phyloP scores from a whole-genome alignment of 2,329 filamentous ascomycete species.

The Neocucurbitaria cava region DNA sequence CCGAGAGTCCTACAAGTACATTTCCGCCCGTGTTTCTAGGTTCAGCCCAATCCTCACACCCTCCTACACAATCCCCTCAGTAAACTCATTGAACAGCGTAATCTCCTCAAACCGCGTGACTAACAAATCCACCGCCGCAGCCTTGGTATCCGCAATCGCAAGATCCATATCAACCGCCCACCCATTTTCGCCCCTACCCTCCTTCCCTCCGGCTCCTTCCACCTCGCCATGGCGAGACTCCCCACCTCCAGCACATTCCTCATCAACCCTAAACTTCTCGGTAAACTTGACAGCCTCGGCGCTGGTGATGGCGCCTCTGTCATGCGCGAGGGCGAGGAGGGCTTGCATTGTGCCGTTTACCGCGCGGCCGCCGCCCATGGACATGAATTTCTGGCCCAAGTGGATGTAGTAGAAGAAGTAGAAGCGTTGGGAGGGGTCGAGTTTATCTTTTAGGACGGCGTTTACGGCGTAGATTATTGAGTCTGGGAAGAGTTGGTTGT shows the following conservation, averaged over 20 bases:
- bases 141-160: constrained; percentile 1
- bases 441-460: constrained; percentile 11
- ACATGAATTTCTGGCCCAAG: constrained; percentile 7
- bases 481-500: constrained; percentile 8
- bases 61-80: constrained; percentile 11
- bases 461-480: constrained; percentile 17
- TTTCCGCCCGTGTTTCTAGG: too few relatives aligned
- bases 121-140: constrained; percentile 8
- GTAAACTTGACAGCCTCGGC: constrained; percentile 6
- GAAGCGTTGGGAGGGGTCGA: constrained; percentile 7
- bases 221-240: too few relatives aligned
- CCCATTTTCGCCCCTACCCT: constrained; percentile 4
- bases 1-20: too few relatives aligned
- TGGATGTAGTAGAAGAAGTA: constrained; percentile 13
- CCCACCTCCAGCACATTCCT: not conserved
- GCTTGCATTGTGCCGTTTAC: constrained; percentile 15
- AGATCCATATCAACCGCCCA: constrained; percentile 11
- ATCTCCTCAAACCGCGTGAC: constrained; percentile 15
- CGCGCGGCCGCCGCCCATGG: constrained; percentile 3
- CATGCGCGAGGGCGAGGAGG: constrained; percentile 13
- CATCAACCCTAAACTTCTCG: not conserved
- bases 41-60: too few relatives aligned
- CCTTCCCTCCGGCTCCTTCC: too few relatives aligned
- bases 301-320: constrained; percentile 14
- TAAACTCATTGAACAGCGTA: constrained; percentile 20